Conservation (phyloP, 495 filamentous ascomycete genomes). For the Podospora fimiseda region DNA sequence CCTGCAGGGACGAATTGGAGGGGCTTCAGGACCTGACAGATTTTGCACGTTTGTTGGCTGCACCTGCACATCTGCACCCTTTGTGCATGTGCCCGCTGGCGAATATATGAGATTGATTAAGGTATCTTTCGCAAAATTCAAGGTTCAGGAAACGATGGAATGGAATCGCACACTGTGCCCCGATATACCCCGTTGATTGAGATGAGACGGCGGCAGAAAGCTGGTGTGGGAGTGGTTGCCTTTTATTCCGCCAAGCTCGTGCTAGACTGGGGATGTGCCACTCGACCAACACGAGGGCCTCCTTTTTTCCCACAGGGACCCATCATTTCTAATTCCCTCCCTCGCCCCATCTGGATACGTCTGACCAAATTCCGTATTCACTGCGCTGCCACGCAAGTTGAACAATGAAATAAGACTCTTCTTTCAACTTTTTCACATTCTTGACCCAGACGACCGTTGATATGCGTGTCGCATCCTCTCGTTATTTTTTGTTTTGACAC, state of each 20-base stretch:
- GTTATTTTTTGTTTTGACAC: slow-evolving; percentile 20
- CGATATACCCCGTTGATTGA: slow-evolving; percentile 3
- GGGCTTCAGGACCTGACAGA: not conserved
- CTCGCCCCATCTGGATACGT: slow-evolving; percentile 1
- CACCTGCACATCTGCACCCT: not conserved
- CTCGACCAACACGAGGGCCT: slow-evolving; percentile 10
- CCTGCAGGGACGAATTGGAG: slow-evolving; percentile 2
- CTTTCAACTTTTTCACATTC: slow-evolving; percentile 5
- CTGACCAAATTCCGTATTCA: not conserved
- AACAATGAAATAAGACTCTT: slow-evolving; percentile 8
- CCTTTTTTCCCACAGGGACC: slow-evolving; percentile 3
- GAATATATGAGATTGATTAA: too few species aligned
- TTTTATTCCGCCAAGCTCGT: too few species aligned
- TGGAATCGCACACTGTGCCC: not conserved
- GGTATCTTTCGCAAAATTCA: too few species aligned
- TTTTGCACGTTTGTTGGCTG: not conserved
- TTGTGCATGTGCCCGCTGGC: not conserved
- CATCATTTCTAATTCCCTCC: slow-evolving; percentile 4
- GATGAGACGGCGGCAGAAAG: slow-evolving; percentile 22
- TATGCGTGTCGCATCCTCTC: slow-evolving; percentile 23
- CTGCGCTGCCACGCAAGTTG: not conserved
- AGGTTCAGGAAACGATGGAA: too few species aligned
- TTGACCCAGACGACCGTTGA: slow-evolving; percentile 7
- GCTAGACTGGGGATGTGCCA: too few species aligned
- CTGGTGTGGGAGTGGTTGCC: not conserved